These are phyloP conservation scores for Leishmania mexicana DNA, from an alignment of 208 protist species.

Conservation along the genomic window DNA sequence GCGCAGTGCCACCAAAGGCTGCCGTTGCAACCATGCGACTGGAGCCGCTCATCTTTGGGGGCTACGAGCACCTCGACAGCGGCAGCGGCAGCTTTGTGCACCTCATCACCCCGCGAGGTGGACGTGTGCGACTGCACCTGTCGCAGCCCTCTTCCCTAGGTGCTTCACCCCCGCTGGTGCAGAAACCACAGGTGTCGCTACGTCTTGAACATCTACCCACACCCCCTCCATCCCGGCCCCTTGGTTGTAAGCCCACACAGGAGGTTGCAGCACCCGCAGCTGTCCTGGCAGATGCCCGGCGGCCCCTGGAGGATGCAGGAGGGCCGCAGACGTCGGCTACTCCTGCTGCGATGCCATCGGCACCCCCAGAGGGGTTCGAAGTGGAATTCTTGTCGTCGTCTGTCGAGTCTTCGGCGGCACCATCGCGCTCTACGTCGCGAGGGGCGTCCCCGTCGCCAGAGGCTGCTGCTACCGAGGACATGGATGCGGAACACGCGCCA, in stretches of 20 bases:
- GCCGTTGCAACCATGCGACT: slow-evolving; percentile 6
- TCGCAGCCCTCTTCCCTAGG: not conserved
- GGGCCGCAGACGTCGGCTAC: not conserved
- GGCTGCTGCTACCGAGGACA: not conserved
- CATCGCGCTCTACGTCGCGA: not conserved
- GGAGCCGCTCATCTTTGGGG: slow-evolving; percentile 21
- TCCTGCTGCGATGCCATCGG: not conserved
- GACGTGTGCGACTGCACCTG: slow-evolving; percentile 5
- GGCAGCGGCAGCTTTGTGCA: slow-evolving; percentile 2
- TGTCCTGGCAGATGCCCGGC: not conserved
- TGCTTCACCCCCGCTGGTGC: not conserved
- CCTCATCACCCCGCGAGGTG: slow-evolving; percentile 19
- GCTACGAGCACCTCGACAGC: slow-evolving; percentile 14
- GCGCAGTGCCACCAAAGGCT: not conserved
- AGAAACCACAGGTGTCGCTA: not conserved
- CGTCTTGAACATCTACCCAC: not conserved
- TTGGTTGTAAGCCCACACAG: not conserved
- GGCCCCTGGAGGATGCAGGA: not conserved
- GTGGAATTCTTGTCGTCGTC: slow-evolving; percentile 30
- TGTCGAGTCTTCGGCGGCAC: not conserved
- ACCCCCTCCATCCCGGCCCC: not conserved
- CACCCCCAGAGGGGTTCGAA: slow-evolving; percentile 20
- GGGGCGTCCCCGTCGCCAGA: not conserved
- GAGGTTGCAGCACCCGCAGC: not conserved
- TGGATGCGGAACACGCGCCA: not conserved